Conservation (phyloP, 2,329 filamentous ascomycete species). For the Leptosphaerulina australis region DNA sequence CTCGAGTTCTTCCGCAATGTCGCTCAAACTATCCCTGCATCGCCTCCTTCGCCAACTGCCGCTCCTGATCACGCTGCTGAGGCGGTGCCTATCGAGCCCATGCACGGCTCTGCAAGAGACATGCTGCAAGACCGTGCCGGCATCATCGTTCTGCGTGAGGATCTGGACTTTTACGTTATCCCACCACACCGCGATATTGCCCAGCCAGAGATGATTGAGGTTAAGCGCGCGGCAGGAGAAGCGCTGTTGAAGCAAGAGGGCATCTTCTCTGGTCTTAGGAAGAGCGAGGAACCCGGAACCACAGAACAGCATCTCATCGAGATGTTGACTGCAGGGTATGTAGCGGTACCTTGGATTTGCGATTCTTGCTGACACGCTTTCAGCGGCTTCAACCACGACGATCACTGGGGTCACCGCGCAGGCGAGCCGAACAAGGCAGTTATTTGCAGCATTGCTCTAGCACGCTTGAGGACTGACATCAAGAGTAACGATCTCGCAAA, state of each 20-base stretch:
- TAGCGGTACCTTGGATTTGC: background rate
- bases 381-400: constrained; percentile 95
- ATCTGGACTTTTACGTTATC: constrained; percentile 97
- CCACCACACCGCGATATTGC: constrained; percentile 84
- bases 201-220: constrained; percentile 89
- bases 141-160: constrained; percentile 95
- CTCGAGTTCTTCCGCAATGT: constrained; percentile 97
- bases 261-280: constrained; percentile 93
- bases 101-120: constrained; percentile 72
- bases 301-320: constrained; percentile 98
- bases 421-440: constrained; percentile 98
- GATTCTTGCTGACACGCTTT: constrained; percentile 12
- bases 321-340: constrained; percentile 97
- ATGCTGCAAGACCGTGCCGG: constrained; percentile 87
- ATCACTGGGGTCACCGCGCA: constrained; percentile 95
- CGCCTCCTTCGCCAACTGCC: constrained; percentile 67
- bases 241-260: constrained; percentile 88
- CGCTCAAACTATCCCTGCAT: constrained; percentile 89
- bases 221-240: constrained; percentile 88
- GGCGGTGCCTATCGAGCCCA: constrained; percentile 72
- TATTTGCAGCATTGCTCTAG: constrained; percentile 93
- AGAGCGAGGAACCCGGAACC: constrained; percentile 93
- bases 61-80: constrained; percentile 51
- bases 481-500: constrained; percentile 75
- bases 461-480: constrained; percentile 89